Evolutionary conservation across 2,329 filamentous ascomycete species (phyloP).

Genomic region (Fusarium staphyleae): DNA sequence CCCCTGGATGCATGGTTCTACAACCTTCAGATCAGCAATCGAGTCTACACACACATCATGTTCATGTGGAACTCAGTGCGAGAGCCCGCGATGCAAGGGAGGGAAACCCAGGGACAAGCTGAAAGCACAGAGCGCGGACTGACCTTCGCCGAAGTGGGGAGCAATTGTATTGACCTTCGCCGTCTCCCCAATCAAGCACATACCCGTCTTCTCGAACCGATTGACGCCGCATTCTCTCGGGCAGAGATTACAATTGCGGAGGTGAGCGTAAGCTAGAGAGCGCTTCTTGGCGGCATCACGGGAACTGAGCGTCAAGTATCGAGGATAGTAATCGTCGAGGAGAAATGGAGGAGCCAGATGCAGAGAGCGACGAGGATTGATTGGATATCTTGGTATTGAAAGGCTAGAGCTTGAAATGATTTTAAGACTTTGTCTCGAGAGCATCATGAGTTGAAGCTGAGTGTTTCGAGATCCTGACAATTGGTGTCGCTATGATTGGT

Average conservation of each 20-base stretch:
- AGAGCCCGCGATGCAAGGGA: conserved; percentile 16
- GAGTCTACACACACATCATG: neutral
- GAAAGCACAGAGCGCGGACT: conserved; percentile 34
- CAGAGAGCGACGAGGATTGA: conserved; percentile 43
- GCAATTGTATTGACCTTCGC: conserved; percentile 85
- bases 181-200: conserved; percentile 78
- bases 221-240: conserved; percentile 80
- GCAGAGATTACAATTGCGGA: conserved; percentile 82
- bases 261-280: conserved; percentile 74
- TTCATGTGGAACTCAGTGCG: neutral
- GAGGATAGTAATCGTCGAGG: conserved; percentile 75
- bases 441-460: conserved; percentile 20
- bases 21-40: conserved; percentile 4
- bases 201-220: conserved; percentile 78
- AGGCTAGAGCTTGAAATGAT: neutral
- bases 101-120: conserved; percentile 3
- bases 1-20: conserved; percentile 82
- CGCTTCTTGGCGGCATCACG: conserved; percentile 76
- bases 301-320: conserved; percentile 73
- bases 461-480: conserved; percentile 32
- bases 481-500: conserved; percentile 35
- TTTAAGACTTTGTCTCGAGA: conserved; percentile 12
- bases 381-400: conserved; percentile 3
- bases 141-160: conserved; percentile 81
- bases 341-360: conserved; percentile 72